Evolutionary conservation across 1,284 basidiomycete species (phyloP), one percentile per base, ranked within the genome.

Genomic region (Apiotrichum mycotoxinovorans): DNA sequence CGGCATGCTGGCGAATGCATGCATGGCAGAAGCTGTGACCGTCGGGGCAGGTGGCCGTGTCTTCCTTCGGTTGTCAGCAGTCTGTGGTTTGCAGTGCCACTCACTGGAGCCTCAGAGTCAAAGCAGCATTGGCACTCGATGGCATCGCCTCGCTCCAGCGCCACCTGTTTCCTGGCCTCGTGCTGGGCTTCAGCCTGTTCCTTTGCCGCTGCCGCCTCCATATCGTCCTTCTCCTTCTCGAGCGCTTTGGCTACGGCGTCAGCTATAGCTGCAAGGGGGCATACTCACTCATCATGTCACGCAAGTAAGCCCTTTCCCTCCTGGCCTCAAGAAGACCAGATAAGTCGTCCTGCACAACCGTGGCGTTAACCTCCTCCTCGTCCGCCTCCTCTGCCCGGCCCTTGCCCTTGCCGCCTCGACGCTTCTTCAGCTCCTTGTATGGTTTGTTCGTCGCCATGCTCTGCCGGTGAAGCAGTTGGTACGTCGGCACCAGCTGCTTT

Each of bases 71-170:
- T 34, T 25, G 30, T 55, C 63, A 54, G 42, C 25, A 18, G 5
- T 26, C 33, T n/a, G 37, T 33, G n/a, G 8, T 25, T 18, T n/a
- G 18, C 37, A 26, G 18, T 25, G 8, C 41, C 47, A 78, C 88
- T 62, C 71, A 90, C 88, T 71, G 88, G 85, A 8, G 84, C 72
- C 61, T 85, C 88, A 3, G 78, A 79, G 5, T 82, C 78, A 69
- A 91, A 93, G 74, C 90, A 92, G 66, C 89, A 92, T 18, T 85
- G 87, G 65, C 90, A 92, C 67, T 90, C 87, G 43, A 89, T 82
- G 2, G 84, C 85, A 46, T 80, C 80, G 18, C 76, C 76, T 10
- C 57, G 58, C 3, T 59, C 69, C 22, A 80, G 80, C 8, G 71
- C 78, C 18, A 80, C 79, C 33, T 78, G 79, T 41, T 71, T 73